A percentile compares a stretch with the other conserved stretches of the same genome.
These are phyloP conservation scores for Daldinia sp. DNA, from an alignment of 2,329 filamentous ascomycete species.

Conservation along the genomic window DNA sequence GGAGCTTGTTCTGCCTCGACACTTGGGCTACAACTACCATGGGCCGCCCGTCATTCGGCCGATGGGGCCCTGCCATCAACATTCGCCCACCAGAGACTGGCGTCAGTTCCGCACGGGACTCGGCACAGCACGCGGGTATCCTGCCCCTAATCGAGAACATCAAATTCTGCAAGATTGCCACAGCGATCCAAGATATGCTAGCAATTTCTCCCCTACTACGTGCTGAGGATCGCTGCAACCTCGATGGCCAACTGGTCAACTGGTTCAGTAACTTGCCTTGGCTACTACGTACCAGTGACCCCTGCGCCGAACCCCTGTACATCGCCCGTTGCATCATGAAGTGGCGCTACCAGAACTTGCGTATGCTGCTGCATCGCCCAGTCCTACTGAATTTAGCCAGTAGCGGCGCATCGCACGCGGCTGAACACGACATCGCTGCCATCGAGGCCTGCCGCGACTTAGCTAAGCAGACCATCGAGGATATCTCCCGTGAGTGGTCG, in stretches of 20 bases:
- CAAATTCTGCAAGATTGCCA: constrained; percentile 81
- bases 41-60: constrained; percentile 73
- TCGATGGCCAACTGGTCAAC: constrained; percentile 73
- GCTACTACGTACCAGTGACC: constrained; percentile 69
- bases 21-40: constrained; percentile 77
- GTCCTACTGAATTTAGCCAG: constrained; percentile 72
- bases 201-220: constrained; percentile 73
- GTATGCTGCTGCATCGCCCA: constrained; percentile 78
- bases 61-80: constrained; percentile 73
- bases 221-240: constrained; percentile 69
- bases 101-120: constrained; percentile 57
- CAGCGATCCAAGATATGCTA: constrained; percentile 78
- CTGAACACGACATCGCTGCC: constrained; percentile 71
- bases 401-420: constrained; percentile 58
- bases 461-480: constrained; percentile 74
- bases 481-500: constrained; percentile 74
- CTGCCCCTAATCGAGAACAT: constrained; percentile 79
- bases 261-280: constrained; percentile 78
- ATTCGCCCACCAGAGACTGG: constrained; percentile 67
- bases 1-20: constrained; percentile 77
- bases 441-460: constrained; percentile 74
- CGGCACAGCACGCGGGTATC: constrained; percentile 68
- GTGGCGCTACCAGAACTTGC: constrained; percentile 82
- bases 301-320: constrained; percentile 74
- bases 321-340: constrained; percentile 79